A percentile compares a stretch with the other conserved stretches of the same genome.
Conservation (phyloP, 305 asterid genomes). For the Plantago lanceolata region DNA sequence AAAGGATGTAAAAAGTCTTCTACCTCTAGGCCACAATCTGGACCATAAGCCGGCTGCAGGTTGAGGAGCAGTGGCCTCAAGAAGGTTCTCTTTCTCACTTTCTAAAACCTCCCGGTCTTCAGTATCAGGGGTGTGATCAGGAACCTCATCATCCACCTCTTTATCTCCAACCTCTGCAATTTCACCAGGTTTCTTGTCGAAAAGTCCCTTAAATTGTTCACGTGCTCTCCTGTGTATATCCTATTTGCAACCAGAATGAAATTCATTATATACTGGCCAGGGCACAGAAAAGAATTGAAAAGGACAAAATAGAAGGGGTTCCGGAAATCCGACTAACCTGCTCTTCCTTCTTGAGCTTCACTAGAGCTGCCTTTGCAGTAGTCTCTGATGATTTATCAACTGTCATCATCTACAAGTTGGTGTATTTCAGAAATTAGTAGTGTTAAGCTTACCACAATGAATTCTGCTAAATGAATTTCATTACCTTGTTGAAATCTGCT, state of each 20-base stretch:
- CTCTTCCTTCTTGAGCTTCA: conserved; percentile 78
- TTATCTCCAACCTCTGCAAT: conserved; percentile 55
- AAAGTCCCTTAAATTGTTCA: conserved; percentile 77
- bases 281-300: not conserved
- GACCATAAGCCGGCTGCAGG: conserved; percentile 46
- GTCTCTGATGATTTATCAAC: conserved; percentile 76
- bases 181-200: conserved; percentile 96
- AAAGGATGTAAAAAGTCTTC: conserved; percentile 48
- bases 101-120: conserved; percentile 33
- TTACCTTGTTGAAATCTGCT: conserved; percentile 80
- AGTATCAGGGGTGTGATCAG: conserved; percentile 30
- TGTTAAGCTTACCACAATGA: conserved; percentile 10
- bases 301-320: not conserved
- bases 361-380: conserved; percentile 77
- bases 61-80: conserved; percentile 47
- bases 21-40: conserved; percentile 49
- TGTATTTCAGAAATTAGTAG: not conserved
- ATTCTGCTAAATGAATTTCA: not conserved
- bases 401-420: conserved; percentile 58
- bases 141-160: conserved; percentile 32
- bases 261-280: not conserved
- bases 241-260: conserved; percentile 33
- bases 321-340: conserved; percentile 47
- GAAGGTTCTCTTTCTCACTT: conserved; percentile 42
- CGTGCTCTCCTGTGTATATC: conserved; percentile 73